Evolutionary conservation across 2,329 filamentous ascomycete species (phyloP), one percentile per base, ranked within the genome.

Genomic region (Aspergillus floridensis): DNA sequence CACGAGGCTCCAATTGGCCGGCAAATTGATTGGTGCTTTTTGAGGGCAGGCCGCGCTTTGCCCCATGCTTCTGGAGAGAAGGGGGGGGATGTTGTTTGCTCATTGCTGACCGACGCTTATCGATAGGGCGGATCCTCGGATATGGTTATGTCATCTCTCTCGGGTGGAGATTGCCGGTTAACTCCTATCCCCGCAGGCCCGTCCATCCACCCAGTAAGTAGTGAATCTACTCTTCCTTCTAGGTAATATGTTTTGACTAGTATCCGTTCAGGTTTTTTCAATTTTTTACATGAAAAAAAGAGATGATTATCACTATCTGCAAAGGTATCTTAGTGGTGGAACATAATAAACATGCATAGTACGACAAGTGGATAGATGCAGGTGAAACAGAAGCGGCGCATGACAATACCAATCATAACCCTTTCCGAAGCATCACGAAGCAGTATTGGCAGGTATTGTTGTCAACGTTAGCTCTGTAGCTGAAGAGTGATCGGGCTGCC

Each of bases 1-100:
- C 26, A 31, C 14, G 47, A 12, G 21, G 24, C 24, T 26, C 50
- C 31, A 54, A 59, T 63, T 60, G 61, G 51, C 35, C 46, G n/a
- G 58, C 51, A 41, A 14, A 21, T 51, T 24, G 38, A 41, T 26
- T 44, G 10, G 38, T 44, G 16, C n/a, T 44, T 35, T 35, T 44
- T 16, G 6, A 44, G 38, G 38, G 38, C 38, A 44, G 16, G 38
- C 38, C 38, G 38, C 38, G 38, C 12, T 44, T 44, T 44, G 38
- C 14, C 38, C 38, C 38, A 44, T 44, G 38, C 38, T 44, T 35
- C 14, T 16, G 32, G 32, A 35, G 32, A 16, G 51, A 53, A 21
- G 26, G 19, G 16, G 26, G 22, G 51, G 32, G 41, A 26, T 53
- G 51, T 26, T 53, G 51, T 26, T 53, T 35, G 51, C 51, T 26